Evolutionary conservation across 1,284 basidiomycete genomes (phyloP), one percentile per base, ranked within the genome.

Genomic region (Rhizopogon hawkerae): DNA sequence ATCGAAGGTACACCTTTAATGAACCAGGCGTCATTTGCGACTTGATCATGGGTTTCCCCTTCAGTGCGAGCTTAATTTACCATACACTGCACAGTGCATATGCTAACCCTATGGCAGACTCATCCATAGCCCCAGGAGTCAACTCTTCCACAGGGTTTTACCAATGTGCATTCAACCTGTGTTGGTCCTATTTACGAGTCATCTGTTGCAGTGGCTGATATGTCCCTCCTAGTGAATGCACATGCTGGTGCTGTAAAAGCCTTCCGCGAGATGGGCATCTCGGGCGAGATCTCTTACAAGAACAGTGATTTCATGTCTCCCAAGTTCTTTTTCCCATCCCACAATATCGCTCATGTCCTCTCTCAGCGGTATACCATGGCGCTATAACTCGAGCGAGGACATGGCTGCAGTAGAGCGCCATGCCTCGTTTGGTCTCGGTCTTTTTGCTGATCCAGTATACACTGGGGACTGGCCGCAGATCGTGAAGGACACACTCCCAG

Each of bases 391-490:
- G 9, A 67, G 71, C 0, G 73, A 73, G 16, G 74, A 76, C 50
- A 49, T 60, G 1, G 63, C 62, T 33, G 73, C 73, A 0, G 68
- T 72, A 0, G 74, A 75, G 54, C 67, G 74, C 1, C 73, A 72
- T 52, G 68, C 68, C 8, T 70, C 73, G 5, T 75, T 76, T 61
- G 67, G 64, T 10, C 70, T 76, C 46, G 74, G 74, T 7, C 60
- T 63, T 6, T 75, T 74, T 52, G 67, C 72, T 16, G 66, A 74
- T 46, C 72, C 74, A 2, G 16, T 16, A 16, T 16, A 16, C 54
- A 71, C 70, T 0, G 74, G 74, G 4, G 72, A 76, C 51, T 76
- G 73, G 73, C 74, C 74, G 1, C 62, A 66, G 29, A 64, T 73
- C 31, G 65, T 75, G 63, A 74, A 64, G 21, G 70, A 75, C 34